These are phyloP conservation scores for Suillus sp. DNA, from an alignment of 768 basidiomycete genomes.

Conservation along the genomic window DNA sequence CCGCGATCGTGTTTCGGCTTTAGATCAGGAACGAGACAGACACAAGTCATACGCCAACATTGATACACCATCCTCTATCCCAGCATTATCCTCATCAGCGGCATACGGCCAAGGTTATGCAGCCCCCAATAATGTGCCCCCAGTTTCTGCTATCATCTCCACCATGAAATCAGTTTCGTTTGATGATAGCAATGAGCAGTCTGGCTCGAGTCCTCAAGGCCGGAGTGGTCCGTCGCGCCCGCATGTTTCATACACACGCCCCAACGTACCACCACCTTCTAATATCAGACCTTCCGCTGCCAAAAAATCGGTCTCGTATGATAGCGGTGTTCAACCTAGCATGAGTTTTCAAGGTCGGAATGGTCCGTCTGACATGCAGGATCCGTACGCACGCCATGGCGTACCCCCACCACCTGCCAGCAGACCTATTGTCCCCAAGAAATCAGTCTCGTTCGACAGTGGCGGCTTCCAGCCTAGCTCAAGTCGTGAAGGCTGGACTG, in stretches of 20 bases:
- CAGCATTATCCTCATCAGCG: slow-evolving; percentile 13
- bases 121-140: background rate
- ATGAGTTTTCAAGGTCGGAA: background rate
- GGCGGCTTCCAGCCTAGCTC: slow-evolving; percentile 27
- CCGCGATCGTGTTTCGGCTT: slow-evolving; percentile 22
- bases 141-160: slow-evolving; percentile 17
- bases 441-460: slow-evolving; percentile 23
- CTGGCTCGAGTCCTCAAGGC: slow-evolving; percentile 20
- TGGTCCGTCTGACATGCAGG: background rate
- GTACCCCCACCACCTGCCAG: slow-evolving; percentile 29
- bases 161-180: slow-evolving; percentile 29
- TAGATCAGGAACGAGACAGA: slow-evolving; percentile 28
- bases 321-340: background rate
- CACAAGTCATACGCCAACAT: background rate
- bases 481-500: slow-evolving; percentile 24
- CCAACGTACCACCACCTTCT: background rate
- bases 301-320: background rate
- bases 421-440: slow-evolving; percentile 31
- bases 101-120: slow-evolving; percentile 10
- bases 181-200: slow-evolving; percentile 26
- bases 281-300: background rate
- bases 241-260: background rate
- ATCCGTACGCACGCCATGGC: background rate
- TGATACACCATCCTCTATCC: background rate
- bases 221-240: slow-evolving; percentile 24